Percentiles rank a stretch among this genome's conserved stretches.
Evolutionary conservation across 768 basidiomycete genomes (phyloP).

Genomic region (Tulasnella sp.): DNA sequence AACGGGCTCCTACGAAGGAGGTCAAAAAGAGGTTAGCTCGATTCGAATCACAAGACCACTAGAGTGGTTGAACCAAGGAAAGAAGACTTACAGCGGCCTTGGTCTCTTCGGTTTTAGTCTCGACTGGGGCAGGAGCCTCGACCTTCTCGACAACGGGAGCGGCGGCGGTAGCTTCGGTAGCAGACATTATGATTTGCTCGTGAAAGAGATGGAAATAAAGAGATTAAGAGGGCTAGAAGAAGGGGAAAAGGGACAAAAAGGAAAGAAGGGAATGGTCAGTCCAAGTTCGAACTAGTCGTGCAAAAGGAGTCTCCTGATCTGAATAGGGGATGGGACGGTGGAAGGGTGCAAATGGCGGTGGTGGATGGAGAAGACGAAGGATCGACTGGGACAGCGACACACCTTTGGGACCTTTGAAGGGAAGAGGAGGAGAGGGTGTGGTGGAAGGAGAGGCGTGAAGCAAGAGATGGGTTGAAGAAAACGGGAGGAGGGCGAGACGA

Average conservation of each 20-base stretch:
- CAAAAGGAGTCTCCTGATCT: conserved; percentile 21
- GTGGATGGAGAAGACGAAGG: background rate
- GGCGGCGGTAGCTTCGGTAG: conserved; percentile 22
- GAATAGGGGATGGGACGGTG: conserved; percentile 41
- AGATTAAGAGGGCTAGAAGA: conserved; percentile 48
- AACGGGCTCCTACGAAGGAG: conserved; percentile 31
- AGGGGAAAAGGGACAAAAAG: conserved; percentile 21
- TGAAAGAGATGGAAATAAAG: conserved; percentile 11
- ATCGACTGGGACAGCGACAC: background rate
- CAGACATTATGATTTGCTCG: conserved; percentile 68
- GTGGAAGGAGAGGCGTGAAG: conserved; percentile 25
- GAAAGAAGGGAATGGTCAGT: conserved; percentile 17
- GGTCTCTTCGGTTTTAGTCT: conserved; percentile 43
- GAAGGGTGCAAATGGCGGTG: conserved; percentile 34
- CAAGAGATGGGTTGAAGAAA: conserved; percentile 46
- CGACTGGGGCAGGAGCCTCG: conserved; percentile 40
- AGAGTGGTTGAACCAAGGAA: background rate
- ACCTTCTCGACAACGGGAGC: conserved; percentile 46
- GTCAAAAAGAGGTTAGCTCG: conserved; percentile 11
- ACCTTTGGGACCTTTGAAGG: conserved; percentile 30
- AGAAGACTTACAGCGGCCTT: conserved; percentile 34
- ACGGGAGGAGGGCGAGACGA: conserved; percentile 29
- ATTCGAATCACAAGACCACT: background rate
- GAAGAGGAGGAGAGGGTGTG: conserved; percentile 30
- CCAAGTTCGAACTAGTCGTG: conserved; percentile 3